These are phyloP conservation scores for Crithidia brevicula DNA, from an alignment of 208 protist genomes.

Conservation along the genomic window DNA sequence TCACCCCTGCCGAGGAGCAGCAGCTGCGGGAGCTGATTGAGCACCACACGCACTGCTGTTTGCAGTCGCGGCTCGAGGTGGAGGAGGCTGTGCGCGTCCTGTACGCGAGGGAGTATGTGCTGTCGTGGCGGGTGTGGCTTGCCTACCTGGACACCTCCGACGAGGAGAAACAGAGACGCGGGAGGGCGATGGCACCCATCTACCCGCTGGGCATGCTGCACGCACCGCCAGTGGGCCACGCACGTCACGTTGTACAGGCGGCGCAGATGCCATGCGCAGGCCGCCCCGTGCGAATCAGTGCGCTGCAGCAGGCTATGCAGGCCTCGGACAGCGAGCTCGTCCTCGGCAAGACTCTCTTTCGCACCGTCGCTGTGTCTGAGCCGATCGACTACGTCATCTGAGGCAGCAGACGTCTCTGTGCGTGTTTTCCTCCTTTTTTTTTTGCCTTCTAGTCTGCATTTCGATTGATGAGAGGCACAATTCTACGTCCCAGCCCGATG, in stretches of 20 bases:
- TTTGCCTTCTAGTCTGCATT: not conserved
- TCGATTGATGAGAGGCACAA: no score
- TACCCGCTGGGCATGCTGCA: conserved; percentile 18
- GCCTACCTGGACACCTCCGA: conserved; percentile 10
- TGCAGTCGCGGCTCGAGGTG: conserved; percentile 43
- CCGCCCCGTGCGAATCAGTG: not conserved
- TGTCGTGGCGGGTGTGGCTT: conserved; percentile 69
- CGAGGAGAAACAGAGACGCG: conserved; percentile 7
- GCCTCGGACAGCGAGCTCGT: not conserved
- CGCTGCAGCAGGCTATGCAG: conserved; percentile 11
- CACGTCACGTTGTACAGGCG: not conserved
- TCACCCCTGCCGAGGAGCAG: conserved; percentile 54
- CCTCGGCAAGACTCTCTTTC: conserved; percentile 2
- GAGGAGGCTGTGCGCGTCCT: conserved; percentile 48
- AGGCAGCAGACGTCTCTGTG: not conserved
- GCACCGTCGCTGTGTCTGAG: not conserved
- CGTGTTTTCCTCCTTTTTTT: conserved; percentile 1
- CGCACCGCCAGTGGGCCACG: not conserved
- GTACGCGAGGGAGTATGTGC: conserved; percentile 68
- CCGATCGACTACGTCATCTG: conserved; percentile 17
- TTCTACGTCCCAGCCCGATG: no score
- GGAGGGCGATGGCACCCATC: conserved; percentile 13
- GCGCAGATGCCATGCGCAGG: not conserved
- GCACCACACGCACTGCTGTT: conserved; percentile 60
- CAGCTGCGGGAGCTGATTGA: conserved; percentile 31